Evolutionary conservation across 805 yeast genomes (phyloP), one percentile per base, ranked within the genome.

Genomic region (Lachancea mirantina): DNA sequence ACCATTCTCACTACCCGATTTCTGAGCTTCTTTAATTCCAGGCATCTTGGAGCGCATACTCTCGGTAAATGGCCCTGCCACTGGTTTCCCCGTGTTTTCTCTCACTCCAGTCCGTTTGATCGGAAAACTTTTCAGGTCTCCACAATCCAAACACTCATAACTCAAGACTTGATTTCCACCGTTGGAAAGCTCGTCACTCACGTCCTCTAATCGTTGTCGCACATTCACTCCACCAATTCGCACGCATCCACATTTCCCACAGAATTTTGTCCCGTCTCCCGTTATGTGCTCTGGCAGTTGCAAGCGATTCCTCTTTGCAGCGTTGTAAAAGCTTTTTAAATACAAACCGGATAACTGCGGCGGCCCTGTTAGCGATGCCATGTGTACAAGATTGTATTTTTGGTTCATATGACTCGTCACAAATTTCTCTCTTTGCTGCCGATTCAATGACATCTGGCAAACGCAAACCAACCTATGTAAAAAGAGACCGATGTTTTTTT

Each of bases 91-190:
- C 4, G 23, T 8, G 5, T 27, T 23, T 9, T 27, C 13, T n/a
- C 9, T 13, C 14, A 19, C n/a, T 5, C 19, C 13, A 6, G 14
- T 31, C 21, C 23, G 23, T 10, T 21, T 28, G 6, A 52, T 8
- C 2, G 41, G 43, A 24, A 42, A 45, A 3, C 29, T 32, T 8
- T 42, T 48, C 6, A 23, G 17, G 6, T 45, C 38, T 3, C 44
- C 38, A 37, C 67, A 62, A 2, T 45, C 32, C n/a, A 44, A 28
- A 33, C 67, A 62, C 4, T 36, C 34, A 36, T 50, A 51, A 11
- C 43, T 23, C 13, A 60, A 40, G 10, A 8, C 19, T 11, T 11
- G 23, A 11, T 21, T 22, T 8, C 11, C 14, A 13, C 15, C 9
- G 2, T 11, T 28, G 20, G 10, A 33, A 20, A 5, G 22, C 8